Evolutionary conservation across 805 yeast species (phyloP).

Genomic region (Kregervanrija delftensis): DNA sequence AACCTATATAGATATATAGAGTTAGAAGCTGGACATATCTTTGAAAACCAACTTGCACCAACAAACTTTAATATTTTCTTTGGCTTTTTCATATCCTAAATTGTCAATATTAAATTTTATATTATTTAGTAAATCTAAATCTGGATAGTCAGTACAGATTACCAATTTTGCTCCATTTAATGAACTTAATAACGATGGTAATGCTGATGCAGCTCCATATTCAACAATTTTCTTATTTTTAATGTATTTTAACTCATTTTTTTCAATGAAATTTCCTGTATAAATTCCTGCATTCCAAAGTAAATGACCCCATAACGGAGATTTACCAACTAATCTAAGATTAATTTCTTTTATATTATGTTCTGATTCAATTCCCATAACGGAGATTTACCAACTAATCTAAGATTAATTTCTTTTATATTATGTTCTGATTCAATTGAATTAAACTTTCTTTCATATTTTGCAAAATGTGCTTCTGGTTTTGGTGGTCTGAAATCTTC

Average conservation of each 20-base stretch:
- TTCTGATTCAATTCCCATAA: constrained; percentile 72
- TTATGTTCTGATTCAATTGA: constrained; percentile 25
- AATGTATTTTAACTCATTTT: constrained; percentile 44
- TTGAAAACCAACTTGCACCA: too few relatives aligned
- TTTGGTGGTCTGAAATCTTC: constrained; percentile 63
- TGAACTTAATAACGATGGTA: constrained; percentile 76
- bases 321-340: constrained; percentile 76
- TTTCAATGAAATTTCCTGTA: constrained; percentile 78
- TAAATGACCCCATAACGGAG: constrained; percentile 96
- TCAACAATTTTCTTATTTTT: constrained; percentile 67
- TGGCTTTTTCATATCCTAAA: constrained; percentile 10
- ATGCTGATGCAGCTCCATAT: constrained; percentile 93
- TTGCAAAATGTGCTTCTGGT: constrained; percentile 61
- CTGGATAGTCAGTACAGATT: constrained; percentile 90
- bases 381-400: constrained; percentile 90
- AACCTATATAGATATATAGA: too few relatives aligned
- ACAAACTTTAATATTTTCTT: constrained; percentile 20
- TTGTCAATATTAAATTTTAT: constrained; percentile 65
- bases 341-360: constrained; percentile 36
- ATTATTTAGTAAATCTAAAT: constrained; percentile 70
- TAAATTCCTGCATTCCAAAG: constrained; percentile 95
- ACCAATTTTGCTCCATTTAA: constrained; percentile 65
- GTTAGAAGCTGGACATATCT: too few relatives aligned
- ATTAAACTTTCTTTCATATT: constrained; percentile 42
- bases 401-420: constrained; percentile 41